phyloP scores from a whole-genome alignment of 2,329 filamentous ascomycete genomes.

The Chaetomiaceae sp. region DNA sequence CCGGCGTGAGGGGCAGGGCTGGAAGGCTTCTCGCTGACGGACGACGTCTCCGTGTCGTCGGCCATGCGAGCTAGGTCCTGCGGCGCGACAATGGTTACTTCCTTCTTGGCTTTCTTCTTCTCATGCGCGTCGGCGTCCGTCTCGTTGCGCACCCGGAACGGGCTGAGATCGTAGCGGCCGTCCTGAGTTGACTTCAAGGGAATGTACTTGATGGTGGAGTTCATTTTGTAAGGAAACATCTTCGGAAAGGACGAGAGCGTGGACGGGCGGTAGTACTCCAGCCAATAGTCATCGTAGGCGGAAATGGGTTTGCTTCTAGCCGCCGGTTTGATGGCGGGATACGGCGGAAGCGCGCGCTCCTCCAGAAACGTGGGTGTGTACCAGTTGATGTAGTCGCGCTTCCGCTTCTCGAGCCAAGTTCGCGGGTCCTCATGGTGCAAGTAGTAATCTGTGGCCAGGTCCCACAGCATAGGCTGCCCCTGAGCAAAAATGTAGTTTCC shows the following conservation, averaged over 20 bases:
- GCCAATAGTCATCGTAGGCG: conserved; percentile 89
- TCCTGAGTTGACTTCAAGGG: conserved; percentile 67
- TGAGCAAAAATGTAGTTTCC: conserved; percentile 89
- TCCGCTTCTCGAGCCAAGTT: conserved; percentile 56
- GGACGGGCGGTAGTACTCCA: conserved; percentile 89
- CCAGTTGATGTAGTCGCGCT: conserved; percentile 80
- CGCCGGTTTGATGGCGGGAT: conserved; percentile 29
- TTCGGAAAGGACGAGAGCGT: conserved; percentile 86
- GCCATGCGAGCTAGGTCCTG: conserved; percentile 33
- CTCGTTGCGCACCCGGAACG: conserved; percentile 73
- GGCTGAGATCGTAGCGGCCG: conserved; percentile 75
- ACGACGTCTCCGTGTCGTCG: conserved; percentile 34
- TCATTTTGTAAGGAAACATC: conserved; percentile 89
- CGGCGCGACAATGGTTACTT: conserved; percentile 63
- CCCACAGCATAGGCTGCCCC: conserved; percentile 94
- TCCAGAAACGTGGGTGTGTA: conserved; percentile 69
- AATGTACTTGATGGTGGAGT: conserved; percentile 78
- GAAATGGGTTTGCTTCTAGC: conserved; percentile 41
- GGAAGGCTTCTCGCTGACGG: conserved; percentile 26
- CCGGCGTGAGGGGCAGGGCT: conserved; percentile 22
- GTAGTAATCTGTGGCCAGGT: conserved; percentile 90
- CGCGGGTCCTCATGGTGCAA: conserved; percentile 84
- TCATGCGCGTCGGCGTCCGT: conserved; percentile 52
- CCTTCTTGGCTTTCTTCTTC: conserved; percentile 60
- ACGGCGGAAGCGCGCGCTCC: conserved; percentile 52